Conservation (phyloP, 306 rosid genomes). For the Corylus heterophylla region DNA sequence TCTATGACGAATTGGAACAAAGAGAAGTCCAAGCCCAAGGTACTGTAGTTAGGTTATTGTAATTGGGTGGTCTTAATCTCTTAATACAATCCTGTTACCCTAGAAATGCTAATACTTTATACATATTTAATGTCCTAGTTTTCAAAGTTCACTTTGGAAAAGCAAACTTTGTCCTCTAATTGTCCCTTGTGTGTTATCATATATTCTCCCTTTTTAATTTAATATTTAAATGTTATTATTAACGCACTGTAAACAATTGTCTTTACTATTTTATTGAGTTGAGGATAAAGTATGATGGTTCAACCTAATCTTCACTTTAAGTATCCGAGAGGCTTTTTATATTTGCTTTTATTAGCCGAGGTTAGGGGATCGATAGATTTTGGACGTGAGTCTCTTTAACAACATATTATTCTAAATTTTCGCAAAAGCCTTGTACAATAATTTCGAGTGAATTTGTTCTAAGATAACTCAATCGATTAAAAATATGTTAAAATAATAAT, state of each 20-base stretch:
- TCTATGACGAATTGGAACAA: no score
- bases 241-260: neutral
- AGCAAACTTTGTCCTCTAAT: slow-evolving; percentile 67
- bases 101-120: neutral
- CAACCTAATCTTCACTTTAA: neutral
- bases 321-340: neutral
- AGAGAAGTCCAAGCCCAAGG: no score
- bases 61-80: neutral
- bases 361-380: no score
- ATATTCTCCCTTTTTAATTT: slow-evolving; percentile 26
- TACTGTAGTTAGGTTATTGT: neutral
- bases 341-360: neutral
- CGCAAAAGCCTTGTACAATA: no score
- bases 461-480: no score
- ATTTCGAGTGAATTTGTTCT: no score
- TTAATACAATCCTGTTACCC: neutral
- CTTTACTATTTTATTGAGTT: neutral
- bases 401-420: no score
- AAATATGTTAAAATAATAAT: no score
- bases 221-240: neutral
- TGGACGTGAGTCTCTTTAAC: no score
- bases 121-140: neutral
- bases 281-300: neutral
- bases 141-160: slow-evolving; percentile 48
- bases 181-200: slow-evolving; percentile 41